A percentile compares a stretch with the other conserved stretches of the same genome.
These are phyloP conservation scores for Globisporangium takayamanum DNA, from an alignment of 352 stramenopile species.

Conservation along the genomic window DNA sequence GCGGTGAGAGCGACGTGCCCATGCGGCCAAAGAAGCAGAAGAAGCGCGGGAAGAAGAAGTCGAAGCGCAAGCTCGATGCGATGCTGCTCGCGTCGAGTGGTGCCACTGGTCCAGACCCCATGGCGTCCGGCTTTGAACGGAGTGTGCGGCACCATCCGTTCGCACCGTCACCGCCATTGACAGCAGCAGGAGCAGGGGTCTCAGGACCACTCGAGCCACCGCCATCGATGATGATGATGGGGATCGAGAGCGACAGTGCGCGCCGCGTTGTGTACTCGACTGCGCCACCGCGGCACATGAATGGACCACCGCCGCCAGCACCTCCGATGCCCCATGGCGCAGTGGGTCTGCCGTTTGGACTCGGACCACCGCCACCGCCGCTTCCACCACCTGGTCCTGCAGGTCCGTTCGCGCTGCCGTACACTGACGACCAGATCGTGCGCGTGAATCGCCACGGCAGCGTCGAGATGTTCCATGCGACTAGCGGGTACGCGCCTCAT, in stretches of 20 bases:
- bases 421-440: constrained; percentile 56
- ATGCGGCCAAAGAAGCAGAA: constrained; percentile 50
- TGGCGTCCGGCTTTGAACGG: constrained; percentile 24
- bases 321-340: too few relatives aligned
- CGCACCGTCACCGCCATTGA: neutral
- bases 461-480: constrained; percentile 45
- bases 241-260: neutral
- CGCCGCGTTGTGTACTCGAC: neutral
- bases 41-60: constrained; percentile 72
- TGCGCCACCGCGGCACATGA: constrained; percentile 5
- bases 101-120: constrained; percentile 1
- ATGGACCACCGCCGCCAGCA: neutral
- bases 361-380: constrained; percentile 4
- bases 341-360: neutral
- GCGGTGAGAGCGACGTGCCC: neutral
- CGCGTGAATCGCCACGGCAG: constrained; percentile 60
- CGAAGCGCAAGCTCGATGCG: constrained; percentile 62
- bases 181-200: neutral
- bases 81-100: constrained; percentile 29
- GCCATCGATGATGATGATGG: neutral
- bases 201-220: neutral
- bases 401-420: constrained; percentile 15
- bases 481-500: constrained; percentile 1
- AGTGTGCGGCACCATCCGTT: constrained; percentile 26
- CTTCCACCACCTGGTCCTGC: neutral